Conservation (phyloP, 2,329 filamentous ascomycete species). For the Aspergillus vadensis region DNA sequence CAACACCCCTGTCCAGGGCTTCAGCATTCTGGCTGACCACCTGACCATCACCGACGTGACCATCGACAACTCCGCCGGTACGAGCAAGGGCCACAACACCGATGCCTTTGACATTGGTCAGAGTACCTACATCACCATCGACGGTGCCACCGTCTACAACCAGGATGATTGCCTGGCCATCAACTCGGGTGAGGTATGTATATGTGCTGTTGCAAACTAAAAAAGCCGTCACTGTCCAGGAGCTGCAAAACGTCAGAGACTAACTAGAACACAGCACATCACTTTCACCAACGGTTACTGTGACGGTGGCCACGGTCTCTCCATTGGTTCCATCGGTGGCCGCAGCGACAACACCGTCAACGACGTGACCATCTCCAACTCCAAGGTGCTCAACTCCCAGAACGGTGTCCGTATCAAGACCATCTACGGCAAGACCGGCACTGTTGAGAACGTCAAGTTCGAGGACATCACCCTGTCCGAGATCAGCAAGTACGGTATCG, state of each 20-base stretch:
- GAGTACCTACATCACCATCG: conserved; percentile 54
- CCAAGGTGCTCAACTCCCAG: conserved; percentile 47
- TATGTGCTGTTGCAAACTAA: too few relatives aligned
- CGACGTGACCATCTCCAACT: conserved; percentile 53
- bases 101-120: conserved; percentile 61
- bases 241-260: neutral
- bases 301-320: conserved; percentile 39
- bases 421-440: conserved; percentile 54
- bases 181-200: conserved; percentile 51
- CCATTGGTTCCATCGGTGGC: conserved; percentile 45
- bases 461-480: conserved; percentile 53
- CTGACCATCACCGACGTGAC: conserved; percentile 55
- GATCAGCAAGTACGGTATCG: conserved; percentile 56
- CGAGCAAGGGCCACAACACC: conserved; percentile 55
- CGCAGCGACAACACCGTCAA: conserved; percentile 57
- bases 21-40: conserved; percentile 49
- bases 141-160: conserved; percentile 58
- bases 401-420: conserved; percentile 51
- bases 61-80: conserved; percentile 61
- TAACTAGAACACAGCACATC: conserved; percentile 39
- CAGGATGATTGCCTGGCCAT: conserved; percentile 64
- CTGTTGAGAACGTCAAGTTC: conserved; percentile 56
- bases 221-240: too few relatives aligned
- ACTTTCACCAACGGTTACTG: conserved; percentile 50
- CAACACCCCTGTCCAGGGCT: conserved; percentile 40